Percentiles rank a stretch among this genome's conserved stretches.
Evolutionary conservation across 2,329 filamentous ascomycete species (phyloP).

Genomic region (Curvularia lunata): DNA sequence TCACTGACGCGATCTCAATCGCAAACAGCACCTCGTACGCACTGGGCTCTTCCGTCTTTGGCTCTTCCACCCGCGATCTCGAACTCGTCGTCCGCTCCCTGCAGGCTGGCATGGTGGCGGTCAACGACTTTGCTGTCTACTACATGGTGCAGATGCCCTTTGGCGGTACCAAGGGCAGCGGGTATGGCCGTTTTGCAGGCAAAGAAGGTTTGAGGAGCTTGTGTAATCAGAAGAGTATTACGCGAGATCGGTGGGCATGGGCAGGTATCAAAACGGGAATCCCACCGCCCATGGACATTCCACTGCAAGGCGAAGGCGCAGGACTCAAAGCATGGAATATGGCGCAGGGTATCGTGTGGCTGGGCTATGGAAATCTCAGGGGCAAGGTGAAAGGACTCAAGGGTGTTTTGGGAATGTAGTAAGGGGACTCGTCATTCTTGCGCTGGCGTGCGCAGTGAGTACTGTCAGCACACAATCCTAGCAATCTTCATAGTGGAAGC

Average conservation of each 20-base stretch:
- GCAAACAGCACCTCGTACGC: slow-evolving; percentile 87
- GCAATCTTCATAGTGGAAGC: background rate
- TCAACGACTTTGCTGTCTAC: slow-evolving; percentile 94
- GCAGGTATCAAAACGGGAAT: slow-evolving; percentile 73
- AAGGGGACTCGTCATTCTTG: background rate
- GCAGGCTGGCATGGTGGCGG: slow-evolving; percentile 85
- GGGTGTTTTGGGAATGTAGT: slow-evolving; percentile 45
- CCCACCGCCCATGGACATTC: slow-evolving; percentile 80
- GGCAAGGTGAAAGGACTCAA: slow-evolving; percentile 51
- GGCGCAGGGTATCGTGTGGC: slow-evolving; percentile 55
- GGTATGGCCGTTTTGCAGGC: slow-evolving; percentile 89
- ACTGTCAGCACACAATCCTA: background rate
- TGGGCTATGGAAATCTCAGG: slow-evolving; percentile 53
- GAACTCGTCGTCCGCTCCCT: slow-evolving; percentile 70
- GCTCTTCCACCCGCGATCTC: slow-evolving; percentile 65
- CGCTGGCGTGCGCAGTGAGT: background rate
- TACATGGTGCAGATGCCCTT: slow-evolving; percentile 96
- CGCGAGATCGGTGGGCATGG: slow-evolving; percentile 73
- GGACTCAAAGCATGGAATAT: slow-evolving; percentile 51
- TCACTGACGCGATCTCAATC: slow-evolving; percentile 72
- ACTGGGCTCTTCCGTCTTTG: slow-evolving; percentile 89
- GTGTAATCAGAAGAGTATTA: slow-evolving; percentile 88
- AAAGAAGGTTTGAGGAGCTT: slow-evolving; percentile 83
- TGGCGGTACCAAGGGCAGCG: slow-evolving; percentile 86
- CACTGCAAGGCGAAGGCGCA: slow-evolving; percentile 59